phyloP scores from a whole-genome alignment of 2,329 filamentous ascomycete genomes.

The Myriosclerotinia scirpicola region DNA sequence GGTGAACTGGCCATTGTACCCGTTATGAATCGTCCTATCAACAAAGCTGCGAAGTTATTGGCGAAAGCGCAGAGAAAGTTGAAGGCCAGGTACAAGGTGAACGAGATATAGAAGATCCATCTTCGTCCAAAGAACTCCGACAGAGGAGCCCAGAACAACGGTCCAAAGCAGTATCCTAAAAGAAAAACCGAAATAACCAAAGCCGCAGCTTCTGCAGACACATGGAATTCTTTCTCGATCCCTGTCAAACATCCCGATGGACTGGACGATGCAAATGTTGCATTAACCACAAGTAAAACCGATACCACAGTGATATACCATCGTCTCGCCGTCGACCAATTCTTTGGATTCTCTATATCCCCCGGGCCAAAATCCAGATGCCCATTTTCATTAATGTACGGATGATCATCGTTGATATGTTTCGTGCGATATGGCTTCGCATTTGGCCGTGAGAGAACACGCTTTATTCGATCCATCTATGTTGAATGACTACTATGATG shows the following conservation, averaged over 20 bases:
- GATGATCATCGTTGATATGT: constrained; percentile 25
- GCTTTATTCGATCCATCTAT: constrained; percentile 32
- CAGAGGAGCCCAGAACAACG: constrained; percentile 46
- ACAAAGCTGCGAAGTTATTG: constrained; percentile 57
- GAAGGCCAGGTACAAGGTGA: constrained; percentile 59
- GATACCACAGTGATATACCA: constrained; percentile 45
- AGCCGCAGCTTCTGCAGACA: constrained; percentile 43
- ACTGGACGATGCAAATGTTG: constrained; percentile 46
- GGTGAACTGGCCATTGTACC: constrained; percentile 62
- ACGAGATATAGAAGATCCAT: constrained; percentile 59
- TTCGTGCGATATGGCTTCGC: constrained; percentile 37
- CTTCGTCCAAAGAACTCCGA: constrained; percentile 59
- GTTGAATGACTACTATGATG: not conserved
- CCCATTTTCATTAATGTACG: constrained; percentile 32
- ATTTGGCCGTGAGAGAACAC: constrained; percentile 35
- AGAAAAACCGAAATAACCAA: constrained; percentile 49
- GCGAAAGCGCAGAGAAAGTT: constrained; percentile 60
- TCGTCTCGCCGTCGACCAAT: constrained; percentile 41
- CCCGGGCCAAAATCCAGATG: constrained; percentile 46
- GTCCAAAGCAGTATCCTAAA: constrained; percentile 48
- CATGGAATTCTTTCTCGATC: constrained; percentile 42
- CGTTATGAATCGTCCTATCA: constrained; percentile 66
- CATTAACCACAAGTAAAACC: constrained; percentile 45
- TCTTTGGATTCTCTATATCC: constrained; percentile 48
- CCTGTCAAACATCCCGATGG: constrained; percentile 45